Conservation (phyloP, 495 filamentous ascomycete species). For the Venustampulla echinocandica region DNA sequence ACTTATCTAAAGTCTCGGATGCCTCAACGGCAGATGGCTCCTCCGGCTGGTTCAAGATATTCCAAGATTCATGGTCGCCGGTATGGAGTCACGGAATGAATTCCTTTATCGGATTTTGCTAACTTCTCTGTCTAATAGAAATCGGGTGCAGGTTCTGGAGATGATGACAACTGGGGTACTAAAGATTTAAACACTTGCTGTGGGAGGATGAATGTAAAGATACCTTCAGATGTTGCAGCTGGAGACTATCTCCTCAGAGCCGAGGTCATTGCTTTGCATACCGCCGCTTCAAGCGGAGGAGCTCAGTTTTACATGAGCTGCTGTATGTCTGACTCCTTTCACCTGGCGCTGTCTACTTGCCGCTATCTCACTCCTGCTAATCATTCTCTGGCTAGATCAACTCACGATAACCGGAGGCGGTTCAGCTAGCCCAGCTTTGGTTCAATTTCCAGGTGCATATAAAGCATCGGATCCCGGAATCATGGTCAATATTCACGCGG, state of each 20-base stretch:
- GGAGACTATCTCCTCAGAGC: conserved; percentile 75
- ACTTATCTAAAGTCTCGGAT: conserved; percentile 46
- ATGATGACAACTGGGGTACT: conserved; percentile 32
- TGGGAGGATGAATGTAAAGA: conserved; percentile 44
- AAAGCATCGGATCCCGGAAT: conserved; percentile 60
- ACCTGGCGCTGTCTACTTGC: background rate
- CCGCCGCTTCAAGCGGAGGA: conserved; percentile 45
- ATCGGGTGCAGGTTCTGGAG: conserved; percentile 19
- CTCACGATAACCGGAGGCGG: conserved; percentile 57
- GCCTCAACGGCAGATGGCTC: conserved; percentile 35
- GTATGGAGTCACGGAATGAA: background rate
- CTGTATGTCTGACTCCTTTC: conserved; percentile 9
- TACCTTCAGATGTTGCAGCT: conserved; percentile 53
- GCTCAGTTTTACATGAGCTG: conserved; percentile 63
- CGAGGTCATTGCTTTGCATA: conserved; percentile 72
- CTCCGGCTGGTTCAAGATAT: conserved; percentile 15
- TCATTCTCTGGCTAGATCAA: conserved; percentile 29
- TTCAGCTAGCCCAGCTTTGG: conserved; percentile 46
- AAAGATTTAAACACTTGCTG: conserved; percentile 13
- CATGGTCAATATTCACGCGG: conserved; percentile 54
- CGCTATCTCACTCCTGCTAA: background rate
- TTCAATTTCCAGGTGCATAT: conserved; percentile 49
- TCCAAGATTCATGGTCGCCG: conserved; percentile 10
- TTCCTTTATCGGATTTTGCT: background rate
- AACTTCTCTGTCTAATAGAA: background rate